Base-by-base conservation (phyloP, 352 stramenopile genomes). In the Phytophthora uliginosa region DNA sequence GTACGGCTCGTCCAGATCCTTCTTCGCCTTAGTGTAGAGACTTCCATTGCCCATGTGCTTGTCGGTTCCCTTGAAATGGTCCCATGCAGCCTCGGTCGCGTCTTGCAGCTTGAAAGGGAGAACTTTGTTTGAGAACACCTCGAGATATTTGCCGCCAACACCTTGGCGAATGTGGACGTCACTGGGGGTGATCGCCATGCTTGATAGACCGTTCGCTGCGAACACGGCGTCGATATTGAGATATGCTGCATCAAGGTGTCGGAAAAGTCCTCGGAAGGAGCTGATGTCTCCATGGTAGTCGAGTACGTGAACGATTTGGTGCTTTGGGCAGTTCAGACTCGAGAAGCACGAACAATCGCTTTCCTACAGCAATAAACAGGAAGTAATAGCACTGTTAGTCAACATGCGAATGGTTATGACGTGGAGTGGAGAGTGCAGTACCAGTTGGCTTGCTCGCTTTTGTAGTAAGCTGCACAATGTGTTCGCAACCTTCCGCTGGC, bases 401-500 rank as follows among this genome's bases (percentile, higher is more conserved):
- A 50, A 31, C 28, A 31, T 31, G 28, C 28, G 28, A 7, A 31
- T 31, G 28, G 28, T 31, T 31, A 55, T 31, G 12, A 34, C 38
- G 26, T n/a, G 31, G 13, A 9, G 38, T 5, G n/a, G n/a, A 28
- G n/a, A 17, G n/a, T 20, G 50, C 26, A 22, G n/a, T 73, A 81
- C 74, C 56, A 71, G 31, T 48, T 76, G 54, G 45, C 36, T 74
- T 7, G 50, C 33, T 40, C 74, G 74, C 34, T 78, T 75, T 45
- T 78, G 65, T 24, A 86, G 59, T n/a, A 84, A 53, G 36, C 57
- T 74, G 48, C 77, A 73, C 15, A 90, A 59, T 6, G 60, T 76
- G 45, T 69, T 77, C 24, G 72, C 74, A 12, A 86, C 72, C 36
- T 76, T 81, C 51, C 75, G 69, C 45, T 90, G 80, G 17, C 77